Evolutionary conservation across 495 filamentous ascomycete species (phyloP).

Genomic region (Penicillium desertorum): DNA sequence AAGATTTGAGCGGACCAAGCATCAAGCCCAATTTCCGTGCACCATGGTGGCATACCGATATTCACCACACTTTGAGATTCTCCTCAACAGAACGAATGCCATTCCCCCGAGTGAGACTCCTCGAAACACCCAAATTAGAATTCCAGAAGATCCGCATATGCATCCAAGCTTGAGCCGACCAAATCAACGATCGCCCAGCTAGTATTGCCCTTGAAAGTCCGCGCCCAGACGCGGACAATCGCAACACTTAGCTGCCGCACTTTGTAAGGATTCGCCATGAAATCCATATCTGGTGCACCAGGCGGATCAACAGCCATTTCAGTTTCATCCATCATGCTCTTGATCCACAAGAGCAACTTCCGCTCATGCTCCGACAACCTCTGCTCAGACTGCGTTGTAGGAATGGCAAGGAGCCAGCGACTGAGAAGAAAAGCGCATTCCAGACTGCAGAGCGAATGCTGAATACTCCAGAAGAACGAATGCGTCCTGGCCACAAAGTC

Average conservation of each 20-base stretch:
- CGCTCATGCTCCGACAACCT: slow-evolving; percentile 57
- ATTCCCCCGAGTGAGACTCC: background rate
- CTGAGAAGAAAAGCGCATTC: slow-evolving; percentile 56
- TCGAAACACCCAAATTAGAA: slow-evolving; percentile 12
- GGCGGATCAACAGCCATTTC: slow-evolving; percentile 61
- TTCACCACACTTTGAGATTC: background rate
- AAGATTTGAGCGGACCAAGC: background rate
- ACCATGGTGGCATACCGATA: background rate
- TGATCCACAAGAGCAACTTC: slow-evolving; percentile 64
- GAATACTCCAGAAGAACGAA: slow-evolving; percentile 57
- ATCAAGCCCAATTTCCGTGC: background rate
- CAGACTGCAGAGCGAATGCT: slow-evolving; percentile 55
- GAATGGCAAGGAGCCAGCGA: slow-evolving; percentile 53
- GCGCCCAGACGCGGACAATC: slow-evolving; percentile 54
- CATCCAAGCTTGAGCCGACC: slow-evolving; percentile 47
- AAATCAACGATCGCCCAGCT: slow-evolving; percentile 55
- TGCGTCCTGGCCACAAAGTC: slow-evolving; percentile 53
- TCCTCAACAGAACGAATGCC: background rate
- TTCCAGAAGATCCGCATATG: slow-evolving; percentile 46
- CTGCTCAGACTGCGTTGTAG: slow-evolving; percentile 46
- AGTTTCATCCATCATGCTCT: slow-evolving; percentile 75
- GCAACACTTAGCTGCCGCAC: slow-evolving; percentile 50
- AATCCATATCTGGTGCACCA: slow-evolving; percentile 44
- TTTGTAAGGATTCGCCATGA: slow-evolving; percentile 48
- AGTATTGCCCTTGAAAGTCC: slow-evolving; percentile 55